phyloP scores from a whole-genome alignment of 148 eudicot species.

The Beta vulgaris region DNA sequence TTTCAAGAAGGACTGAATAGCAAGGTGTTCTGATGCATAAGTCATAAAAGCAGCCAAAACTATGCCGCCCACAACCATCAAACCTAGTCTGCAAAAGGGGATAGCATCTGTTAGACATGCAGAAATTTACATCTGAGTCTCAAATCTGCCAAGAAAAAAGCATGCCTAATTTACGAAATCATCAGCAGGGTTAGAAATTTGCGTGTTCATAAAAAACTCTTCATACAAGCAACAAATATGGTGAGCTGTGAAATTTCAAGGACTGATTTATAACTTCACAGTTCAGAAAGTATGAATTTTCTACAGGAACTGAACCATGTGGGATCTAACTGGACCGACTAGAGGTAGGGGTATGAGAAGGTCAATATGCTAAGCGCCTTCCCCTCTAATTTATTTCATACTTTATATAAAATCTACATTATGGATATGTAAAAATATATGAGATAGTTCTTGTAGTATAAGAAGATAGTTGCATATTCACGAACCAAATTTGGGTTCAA shows the following conservation, averaged over 20 bases:
- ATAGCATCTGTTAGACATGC: not conserved
- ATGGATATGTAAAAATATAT: too few species aligned
- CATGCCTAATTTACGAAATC: not conserved
- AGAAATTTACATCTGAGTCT: not conserved
- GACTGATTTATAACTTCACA: not conserved
- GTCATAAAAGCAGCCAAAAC: constrained; percentile 85
- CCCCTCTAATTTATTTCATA: too few species aligned
- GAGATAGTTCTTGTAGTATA: too few species aligned
- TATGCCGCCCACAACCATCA: constrained; percentile 83
- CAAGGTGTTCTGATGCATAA: constrained; percentile 86
- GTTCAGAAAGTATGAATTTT: not conserved
- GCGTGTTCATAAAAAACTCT: not conserved
- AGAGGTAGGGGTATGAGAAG: not conserved
- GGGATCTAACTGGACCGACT: not conserved
- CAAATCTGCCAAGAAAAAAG: not conserved
- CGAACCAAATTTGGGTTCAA: too few species aligned
- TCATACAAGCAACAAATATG: not conserved
- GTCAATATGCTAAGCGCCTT: too few species aligned
- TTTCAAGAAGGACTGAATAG: constrained; percentile 62
- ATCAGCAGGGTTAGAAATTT: not conserved
- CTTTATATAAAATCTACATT: too few species aligned
- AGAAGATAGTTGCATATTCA: too few species aligned
- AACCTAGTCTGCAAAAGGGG: constrained; percentile 58
- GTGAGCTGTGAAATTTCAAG: not conserved
- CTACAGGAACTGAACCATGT: not conserved